A percentile compares a stretch with the other conserved stretches of the same genome.
Conservation (phyloP, 345 rosid genomes). For the Citrus inodora region DNA sequence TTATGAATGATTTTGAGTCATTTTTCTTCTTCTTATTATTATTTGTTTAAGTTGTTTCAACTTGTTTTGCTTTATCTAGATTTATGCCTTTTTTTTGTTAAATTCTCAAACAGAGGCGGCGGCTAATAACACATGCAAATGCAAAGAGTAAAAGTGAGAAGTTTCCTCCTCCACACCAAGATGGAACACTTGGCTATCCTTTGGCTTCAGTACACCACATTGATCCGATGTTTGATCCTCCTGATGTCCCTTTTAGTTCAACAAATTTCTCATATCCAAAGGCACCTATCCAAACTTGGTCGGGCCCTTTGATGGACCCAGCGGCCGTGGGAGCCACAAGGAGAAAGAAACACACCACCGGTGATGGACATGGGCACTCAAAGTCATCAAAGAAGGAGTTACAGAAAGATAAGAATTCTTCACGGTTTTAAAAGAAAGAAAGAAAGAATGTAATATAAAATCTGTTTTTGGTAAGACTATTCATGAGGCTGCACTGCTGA, state of each 20-base stretch:
- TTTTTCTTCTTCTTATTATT: not conserved
- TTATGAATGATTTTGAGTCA: not conserved
- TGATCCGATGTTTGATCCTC: slow-evolving; percentile 58
- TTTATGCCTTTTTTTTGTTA: not conserved
- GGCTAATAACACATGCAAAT: slow-evolving; percentile 81
- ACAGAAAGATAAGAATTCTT: slow-evolving; percentile 35
- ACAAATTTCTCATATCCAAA: slow-evolving; percentile 65
- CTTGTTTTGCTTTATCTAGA: not conserved
- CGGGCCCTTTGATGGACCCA: slow-evolving; percentile 77
- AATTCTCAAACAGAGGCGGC: slow-evolving; percentile 55
- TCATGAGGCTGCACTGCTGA: slow-evolving; percentile 28
- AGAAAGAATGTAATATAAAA: slow-evolving; percentile 20
- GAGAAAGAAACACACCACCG: slow-evolving; percentile 47
- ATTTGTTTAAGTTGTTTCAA: not conserved
- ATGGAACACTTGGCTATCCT: slow-evolving; percentile 79
- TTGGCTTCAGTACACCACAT: slow-evolving; percentile 79
- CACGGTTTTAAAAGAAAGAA: slow-evolving; percentile 29
- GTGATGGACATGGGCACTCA: slow-evolving; percentile 27
- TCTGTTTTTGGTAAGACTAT: slow-evolving; percentile 20
- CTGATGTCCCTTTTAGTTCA: slow-evolving; percentile 71
- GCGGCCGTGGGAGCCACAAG: slow-evolving; percentile 38
- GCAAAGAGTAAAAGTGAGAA: slow-evolving; percentile 98
- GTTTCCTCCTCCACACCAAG: slow-evolving; percentile 96
- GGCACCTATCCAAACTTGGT: slow-evolving; percentile 81
- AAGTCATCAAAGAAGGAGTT: slow-evolving; percentile 21